Evolutionary conservation across 306 rosid genomes (phyloP).

Genomic region (Quercus ilex): DNA sequence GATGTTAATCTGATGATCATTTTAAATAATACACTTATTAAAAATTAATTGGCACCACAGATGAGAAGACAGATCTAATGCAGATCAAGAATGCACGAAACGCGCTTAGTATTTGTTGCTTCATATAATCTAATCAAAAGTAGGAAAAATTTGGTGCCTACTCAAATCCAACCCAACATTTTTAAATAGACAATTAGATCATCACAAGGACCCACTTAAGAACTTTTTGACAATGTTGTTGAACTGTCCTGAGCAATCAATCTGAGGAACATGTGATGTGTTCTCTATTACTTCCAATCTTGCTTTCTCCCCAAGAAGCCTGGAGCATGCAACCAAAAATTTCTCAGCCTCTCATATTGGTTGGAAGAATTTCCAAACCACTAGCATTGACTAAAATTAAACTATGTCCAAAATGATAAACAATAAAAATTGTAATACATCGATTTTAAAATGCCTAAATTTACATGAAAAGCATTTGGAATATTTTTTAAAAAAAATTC

Average conservation of each 20-base stretch:
- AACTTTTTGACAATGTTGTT: slow-evolving; percentile 56
- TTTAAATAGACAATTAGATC: background rate
- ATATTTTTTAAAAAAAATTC: too few species aligned
- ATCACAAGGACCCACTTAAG: slow-evolving; percentile 32
- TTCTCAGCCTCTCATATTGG: background rate
- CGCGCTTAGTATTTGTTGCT: background rate
- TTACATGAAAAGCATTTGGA: too few species aligned
- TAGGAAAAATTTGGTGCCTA: background rate
- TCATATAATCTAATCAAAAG: background rate
- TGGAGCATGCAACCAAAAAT: slow-evolving; percentile 24
- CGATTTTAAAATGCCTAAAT: background rate
- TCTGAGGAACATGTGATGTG: slow-evolving; percentile 76
- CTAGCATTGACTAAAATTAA: background rate
- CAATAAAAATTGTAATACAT: background rate
- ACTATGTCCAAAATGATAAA: background rate
- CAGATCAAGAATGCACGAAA: background rate
- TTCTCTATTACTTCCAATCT: slow-evolving; percentile 65
- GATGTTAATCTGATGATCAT: too few species aligned
- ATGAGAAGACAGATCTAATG: background rate
- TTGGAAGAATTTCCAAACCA: background rate
- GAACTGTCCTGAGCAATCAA: slow-evolving; percentile 58
- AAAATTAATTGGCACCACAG: background rate
- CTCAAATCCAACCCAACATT: background rate
- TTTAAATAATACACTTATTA: too few species aligned
- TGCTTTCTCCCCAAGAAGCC: slow-evolving; percentile 60